Conservation (phyloP, 331 rosid species). For the Erythrophleum ivorense region DNA sequence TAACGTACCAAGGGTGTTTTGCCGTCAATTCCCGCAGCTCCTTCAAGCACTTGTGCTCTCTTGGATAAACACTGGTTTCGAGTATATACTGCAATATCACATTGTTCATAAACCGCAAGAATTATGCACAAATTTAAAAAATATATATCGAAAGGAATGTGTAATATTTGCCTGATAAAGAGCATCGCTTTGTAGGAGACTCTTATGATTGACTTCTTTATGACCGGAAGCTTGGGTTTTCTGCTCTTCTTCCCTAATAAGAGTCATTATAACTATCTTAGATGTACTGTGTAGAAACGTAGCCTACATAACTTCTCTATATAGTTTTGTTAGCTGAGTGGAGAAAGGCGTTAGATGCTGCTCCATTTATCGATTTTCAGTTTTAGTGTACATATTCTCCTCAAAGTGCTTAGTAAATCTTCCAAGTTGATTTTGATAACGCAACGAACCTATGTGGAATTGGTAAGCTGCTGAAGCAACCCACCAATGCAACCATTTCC, state of each 20-base stretch:
- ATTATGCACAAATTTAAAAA: too few relatives aligned
- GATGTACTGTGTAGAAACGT: neutral
- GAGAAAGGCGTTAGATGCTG: neutral
- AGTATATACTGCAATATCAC: conserved; percentile 45
- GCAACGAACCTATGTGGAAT: too few relatives aligned
- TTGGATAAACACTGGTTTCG: conserved; percentile 49
- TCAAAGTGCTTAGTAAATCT: too few relatives aligned
- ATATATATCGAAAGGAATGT: too few relatives aligned
- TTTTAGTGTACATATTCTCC: too few relatives aligned
- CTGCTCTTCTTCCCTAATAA: conserved; percentile 12
- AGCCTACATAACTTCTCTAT: neutral
- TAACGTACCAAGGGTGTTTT: conserved; percentile 42
- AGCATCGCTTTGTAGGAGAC: conserved; percentile 45
- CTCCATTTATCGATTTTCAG: neutral
- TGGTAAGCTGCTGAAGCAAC: too few relatives aligned
- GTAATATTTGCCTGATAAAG: conserved; percentile 38
- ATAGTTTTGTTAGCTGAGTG: neutral
- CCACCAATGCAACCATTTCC: too few relatives aligned
- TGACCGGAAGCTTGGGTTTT: neutral
- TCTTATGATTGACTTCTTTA: conserved; percentile 35
- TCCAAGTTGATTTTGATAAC: too few relatives aligned
- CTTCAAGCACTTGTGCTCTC: conserved; percentile 45
- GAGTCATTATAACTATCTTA: conserved; percentile 16
- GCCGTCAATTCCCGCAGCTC: conserved; percentile 48
- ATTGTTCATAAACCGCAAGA: neutral